Base-by-base conservation (phyloP, 108 stramenopile genomes). In the Stephanodiscus triporus region DNA sequence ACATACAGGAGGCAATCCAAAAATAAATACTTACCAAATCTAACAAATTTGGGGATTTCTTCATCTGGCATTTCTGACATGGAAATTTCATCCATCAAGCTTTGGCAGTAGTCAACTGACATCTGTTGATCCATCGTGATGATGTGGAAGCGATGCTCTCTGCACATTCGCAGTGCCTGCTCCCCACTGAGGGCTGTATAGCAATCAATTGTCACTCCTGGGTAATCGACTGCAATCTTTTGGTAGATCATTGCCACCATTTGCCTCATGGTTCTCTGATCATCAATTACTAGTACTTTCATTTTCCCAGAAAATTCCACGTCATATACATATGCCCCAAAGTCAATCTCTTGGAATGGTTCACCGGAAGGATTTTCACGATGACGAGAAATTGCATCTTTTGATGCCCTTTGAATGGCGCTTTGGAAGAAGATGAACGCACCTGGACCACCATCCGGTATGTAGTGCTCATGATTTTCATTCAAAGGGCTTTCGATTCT, bases 241-340 rank as follows among this genome's bases (percentile, higher is more conserved):
- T 81, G 80, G 48, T 74, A 81, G 19, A 81, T 60, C 80, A 74
- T 81, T 40, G 80, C 80, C 6, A 81, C 75, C 80, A 81, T 81
- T 63, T 81, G 80, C 30, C 80, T 68, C 80, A 81, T 81, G 34
- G 80, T 81, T 19, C 80, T 68, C 37, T 81, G 80, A 48, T 81
- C 80, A 51, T 81, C 80, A 30, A 81, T 71, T 23, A 76, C 75
- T 2, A 81, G 69, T 19, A 75, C 75, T 30, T 70, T 72, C 78
- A 80, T 75, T 6, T 45, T 66, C 45, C 78, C 78, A 16, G 64
- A 16, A 38, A 80, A 73, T 22, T 74, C 29, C 4, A 80, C 55
- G 24, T 77, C 62, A 26, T 77, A 72, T 0, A 63, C 37, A 30
- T 77, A 77, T 23, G 76, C 70, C n/a, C 76, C 76, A 72, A 71